Evolutionary conservation across 2,329 filamentous ascomycete species (phyloP), one percentile per base, ranked within the genome.

Genomic region (Aspergillus latus): DNA sequence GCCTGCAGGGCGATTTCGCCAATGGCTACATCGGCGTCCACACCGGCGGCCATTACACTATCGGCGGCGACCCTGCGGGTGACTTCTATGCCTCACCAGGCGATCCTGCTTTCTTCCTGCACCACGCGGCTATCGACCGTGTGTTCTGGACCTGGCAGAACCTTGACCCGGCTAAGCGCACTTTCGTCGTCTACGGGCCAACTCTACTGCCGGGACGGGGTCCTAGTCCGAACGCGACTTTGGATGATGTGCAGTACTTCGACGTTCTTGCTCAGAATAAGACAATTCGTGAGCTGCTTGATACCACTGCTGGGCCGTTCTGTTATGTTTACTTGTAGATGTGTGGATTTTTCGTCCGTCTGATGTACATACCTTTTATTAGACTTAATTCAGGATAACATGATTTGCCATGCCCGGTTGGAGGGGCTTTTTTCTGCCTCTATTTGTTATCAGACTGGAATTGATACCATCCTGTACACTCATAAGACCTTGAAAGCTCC

Each of bases 151-250:
- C 55, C 30, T 59, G 57, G 57, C 57, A 59, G 42, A 57, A 56
- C 53, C 72, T 74, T 1, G 78, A 75, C 11, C 78, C 80, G 1
- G 73, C 69, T 6, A 78, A 81, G 36, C 78, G 71, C 10, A 81
- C 78, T 2, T 70, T 80, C n/a, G 68, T 76, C 52, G 77, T 79
- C 53, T 42, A 54, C 1, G 78, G 79, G 3, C 70, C 76, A 2
- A 76, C 74, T 47, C 56, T 55, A 2, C 10, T 55, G 10, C 47
- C 53, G 2, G 53, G 47, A 6, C n/a, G 43, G 5, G 47, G 49
- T 4, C 39, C 39, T 5, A 46, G 26, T 10, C 15, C 26, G 3
- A 43, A 45, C 8, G 74, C 77, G 47, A 78, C 74, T 6, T 66
- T 82, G n/a, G 71, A 78, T 45, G 65, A 77, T 47, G 46, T 79